Evolutionary conservation across 495 filamentous ascomycete genomes (phyloP), one percentile per base, ranked within the genome.

Genomic region (Parmelia sp.): DNA sequence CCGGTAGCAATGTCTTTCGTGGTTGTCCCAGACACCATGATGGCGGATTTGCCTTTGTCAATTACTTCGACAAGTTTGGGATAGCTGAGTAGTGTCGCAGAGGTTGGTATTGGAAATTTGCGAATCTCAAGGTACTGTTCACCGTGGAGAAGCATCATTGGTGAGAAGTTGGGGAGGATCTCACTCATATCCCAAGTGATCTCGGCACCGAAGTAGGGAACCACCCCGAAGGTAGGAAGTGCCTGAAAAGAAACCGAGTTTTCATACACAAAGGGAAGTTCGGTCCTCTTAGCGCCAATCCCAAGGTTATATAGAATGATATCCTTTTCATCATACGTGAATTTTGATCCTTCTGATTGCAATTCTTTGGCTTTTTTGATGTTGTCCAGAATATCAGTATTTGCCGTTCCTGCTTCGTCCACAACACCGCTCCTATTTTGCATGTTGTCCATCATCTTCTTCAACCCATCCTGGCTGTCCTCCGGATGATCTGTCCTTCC

Each of bases 91-190:
- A 95, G 87, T 45, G 85, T 88, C 57, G 83, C 91, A 57, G 86
- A 82, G 58, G 94, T 97, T 37, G 95, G 94, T 75, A 98, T 91
- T 57, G 95, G 94, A 80, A 85, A 96, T 75, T 93, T 90, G 73
- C 87, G 87, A 73, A 98, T 84, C 75, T 97, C 95, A 68, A 97
- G 90, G 82, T 92, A 98, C 78, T 98, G 94, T 79, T 98, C 94
- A 71, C 94, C 94, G 81, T 98, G 94, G 25, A 98, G 87, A 58
- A 98, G 86, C 92, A 97, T 96, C 95, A 97, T 98, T 67, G 92
- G 93, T 8, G 84, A 89, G 83, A 96, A 98, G 79, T 97, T 90
- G 72, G 91, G 90, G 49, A 97, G 86, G 66, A 98, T 79, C 31
- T 96, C 90, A 66, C 86, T 82, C 68, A 93, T 79, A 78, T 79